These are phyloP conservation scores for Boeremia lycopersici DNA, from an alignment of 2,329 filamentous ascomycete species.

Conservation along the genomic window DNA sequence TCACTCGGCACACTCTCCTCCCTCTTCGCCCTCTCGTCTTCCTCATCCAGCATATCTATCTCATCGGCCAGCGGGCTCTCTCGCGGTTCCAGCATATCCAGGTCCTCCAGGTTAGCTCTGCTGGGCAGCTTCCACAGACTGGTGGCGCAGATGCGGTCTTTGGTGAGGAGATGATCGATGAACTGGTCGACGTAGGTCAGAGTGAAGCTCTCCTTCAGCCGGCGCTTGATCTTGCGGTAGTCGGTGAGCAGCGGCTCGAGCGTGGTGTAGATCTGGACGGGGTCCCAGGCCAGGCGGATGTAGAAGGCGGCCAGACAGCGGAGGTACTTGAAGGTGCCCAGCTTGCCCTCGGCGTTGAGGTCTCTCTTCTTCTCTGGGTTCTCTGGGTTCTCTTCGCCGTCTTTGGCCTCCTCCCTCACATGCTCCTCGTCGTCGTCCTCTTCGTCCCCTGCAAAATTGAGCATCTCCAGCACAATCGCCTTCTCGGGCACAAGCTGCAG, in stretches of 20 bases:
- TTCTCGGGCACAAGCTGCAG: slow-evolving; percentile 83
- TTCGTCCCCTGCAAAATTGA: slow-evolving; percentile 60
- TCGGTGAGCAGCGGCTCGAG: slow-evolving; percentile 86
- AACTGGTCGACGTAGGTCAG: slow-evolving; percentile 90
- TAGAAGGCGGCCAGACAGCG: slow-evolving; percentile 91
- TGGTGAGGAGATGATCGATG: slow-evolving; percentile 86
- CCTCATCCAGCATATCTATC: slow-evolving; percentile 63
- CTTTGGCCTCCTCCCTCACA: slow-evolving; percentile 10
- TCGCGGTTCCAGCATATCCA: slow-evolving; percentile 84
- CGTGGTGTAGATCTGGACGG: slow-evolving; percentile 77
- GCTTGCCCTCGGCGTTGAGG: slow-evolving; percentile 36
- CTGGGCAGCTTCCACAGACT: slow-evolving; percentile 90
- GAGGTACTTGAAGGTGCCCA: slow-evolving; percentile 72
- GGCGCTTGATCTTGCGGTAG: slow-evolving; percentile 78
- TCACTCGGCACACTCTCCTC: slow-evolving; percentile 18
- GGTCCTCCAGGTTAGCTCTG: slow-evolving; percentile 81
- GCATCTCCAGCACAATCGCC: slow-evolving; percentile 78
- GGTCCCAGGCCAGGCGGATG: slow-evolving; percentile 82
- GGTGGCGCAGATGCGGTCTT: slow-evolving; percentile 89
- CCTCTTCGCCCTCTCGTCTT: slow-evolving; percentile 20
- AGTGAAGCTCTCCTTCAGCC: slow-evolving; percentile 73
- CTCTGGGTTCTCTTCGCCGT: slow-evolving; percentile 45
- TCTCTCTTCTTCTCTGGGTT: slow-evolving; percentile 22
- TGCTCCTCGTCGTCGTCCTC: slow-evolving; percentile 24
- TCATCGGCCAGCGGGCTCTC: slow-evolving; percentile 80